These are phyloP conservation scores for Sporothrix curviconia DNA, from an alignment of 2,329 filamentous ascomycete genomes.

Conservation along the genomic window DNA sequence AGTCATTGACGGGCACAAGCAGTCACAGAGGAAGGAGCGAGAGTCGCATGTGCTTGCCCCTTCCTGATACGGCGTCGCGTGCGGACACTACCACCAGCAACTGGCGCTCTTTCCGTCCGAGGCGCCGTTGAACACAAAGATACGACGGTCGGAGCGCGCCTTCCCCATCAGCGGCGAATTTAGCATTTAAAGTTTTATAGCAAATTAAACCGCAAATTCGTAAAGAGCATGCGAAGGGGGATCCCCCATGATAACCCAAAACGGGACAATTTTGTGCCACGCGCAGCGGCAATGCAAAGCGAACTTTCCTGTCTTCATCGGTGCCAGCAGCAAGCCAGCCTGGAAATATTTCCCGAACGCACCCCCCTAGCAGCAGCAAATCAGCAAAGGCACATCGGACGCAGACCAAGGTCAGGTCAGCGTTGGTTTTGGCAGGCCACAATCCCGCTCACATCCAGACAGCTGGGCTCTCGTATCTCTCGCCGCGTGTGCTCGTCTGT, in stretches of 20 bases:
- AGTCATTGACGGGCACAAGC: no score
- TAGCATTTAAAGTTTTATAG: not conserved
- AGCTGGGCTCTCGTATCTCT: not conserved
- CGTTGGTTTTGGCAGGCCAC: no score
- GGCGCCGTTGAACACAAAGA: not conserved
- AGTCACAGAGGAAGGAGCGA: not conserved
- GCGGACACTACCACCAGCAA: not conserved
- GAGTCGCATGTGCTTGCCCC: not conserved
- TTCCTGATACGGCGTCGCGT: not conserved
- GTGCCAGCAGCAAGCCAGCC: no score
- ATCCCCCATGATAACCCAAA: conserved; percentile 1
- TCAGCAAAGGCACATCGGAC: no score
- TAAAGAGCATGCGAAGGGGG: not conserved
- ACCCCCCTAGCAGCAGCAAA: no score
- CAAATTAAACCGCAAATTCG: not conserved
- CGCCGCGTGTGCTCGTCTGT: not conserved
- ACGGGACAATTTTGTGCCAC: no score
- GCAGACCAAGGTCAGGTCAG: no score
- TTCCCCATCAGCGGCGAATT: no score
- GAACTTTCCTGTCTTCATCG: no score
- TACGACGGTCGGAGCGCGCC: not conserved
- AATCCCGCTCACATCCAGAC: not conserved
- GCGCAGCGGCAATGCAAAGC: no score
- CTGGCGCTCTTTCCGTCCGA: not conserved
- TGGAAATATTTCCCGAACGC: no score